Evolutionary conservation across 176 grass and related monocot species (phyloP), one percentile per base, ranked within the genome.

Genomic region (Lolium multiflorum): DNA sequence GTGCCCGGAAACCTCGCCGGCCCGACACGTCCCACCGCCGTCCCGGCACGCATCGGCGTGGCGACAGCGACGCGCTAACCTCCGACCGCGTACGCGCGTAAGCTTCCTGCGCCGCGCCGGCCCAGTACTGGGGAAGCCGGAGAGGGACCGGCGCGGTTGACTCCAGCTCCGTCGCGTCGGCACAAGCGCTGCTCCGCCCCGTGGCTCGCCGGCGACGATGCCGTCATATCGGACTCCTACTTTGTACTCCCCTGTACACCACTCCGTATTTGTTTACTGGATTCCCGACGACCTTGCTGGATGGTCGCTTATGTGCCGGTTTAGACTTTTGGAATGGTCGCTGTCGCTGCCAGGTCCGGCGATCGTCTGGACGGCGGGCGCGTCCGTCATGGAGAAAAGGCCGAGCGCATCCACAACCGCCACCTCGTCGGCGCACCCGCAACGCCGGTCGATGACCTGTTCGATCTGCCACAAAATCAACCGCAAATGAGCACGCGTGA

Each of bases 41-140:
- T 13, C 46, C 15, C 55, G 44, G 35, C 82, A 85, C 76, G 82
- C 49, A 44, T 18, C 35, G 10, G 11, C 43, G 28, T 24, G 67
- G 68, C 69, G 60, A 26, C 1, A 25, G 82, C 88, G 88, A 85
- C 82, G 82, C 11, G 11, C 65, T 21, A 80, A 39, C 87, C 74
- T 24, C 77, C 87, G 62, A 57, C 62, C 39, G 15, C 8, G 28
- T 79, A 44, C 54, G 68, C 69, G 43, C 70, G 31, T 79, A 46
- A 35, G 71, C 46, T 51, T 71, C 69, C 69, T 0, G 5, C 26
- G 60, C 60, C 22, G 5, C 60, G 22, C 22, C 60, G 60, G 24
- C 61, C 61, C 26, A 31, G 64, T 17, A 18, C 5, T 25, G 13
- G 31, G 31, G 28, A 39, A 38, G 31, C 31, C 31, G 16, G 31